Evolutionary conservation across 495 filamentous ascomycete species (phyloP).

Genomic region (Lindgomyces ingoldianus): DNA sequence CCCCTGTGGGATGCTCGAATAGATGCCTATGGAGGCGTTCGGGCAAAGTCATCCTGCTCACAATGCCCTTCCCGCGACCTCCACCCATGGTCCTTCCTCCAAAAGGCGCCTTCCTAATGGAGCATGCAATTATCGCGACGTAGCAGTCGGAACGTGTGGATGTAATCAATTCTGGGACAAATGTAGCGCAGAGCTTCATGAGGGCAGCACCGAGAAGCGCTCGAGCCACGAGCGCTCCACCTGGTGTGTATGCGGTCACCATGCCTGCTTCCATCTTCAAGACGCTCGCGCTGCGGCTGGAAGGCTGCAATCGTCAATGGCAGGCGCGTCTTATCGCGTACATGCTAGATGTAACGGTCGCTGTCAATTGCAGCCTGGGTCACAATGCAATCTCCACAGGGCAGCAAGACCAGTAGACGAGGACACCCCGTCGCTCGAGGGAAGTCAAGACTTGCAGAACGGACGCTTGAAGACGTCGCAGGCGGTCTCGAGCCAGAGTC

Average conservation of each 20-base stretch:
- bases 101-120: constrained; percentile 46
- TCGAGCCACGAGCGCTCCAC: constrained; percentile 45
- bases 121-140: constrained; percentile 63
- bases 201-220: constrained; percentile 37
- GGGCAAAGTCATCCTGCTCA: background rate
- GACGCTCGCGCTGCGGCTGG: constrained; percentile 15
- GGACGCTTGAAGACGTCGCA: constrained; percentile 9
- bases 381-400: constrained; percentile 5
- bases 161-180: constrained; percentile 67
- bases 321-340: constrained; percentile 2
- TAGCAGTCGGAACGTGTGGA: constrained; percentile 56
- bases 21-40: constrained; percentile 34
- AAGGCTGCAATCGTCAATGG: background rate
- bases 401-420: background rate
- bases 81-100: constrained; percentile 3
- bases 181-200: constrained; percentile 37
- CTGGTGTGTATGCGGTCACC: constrained; percentile 70
- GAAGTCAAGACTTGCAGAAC: background rate
- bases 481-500: constrained; percentile 1
- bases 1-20: constrained; percentile 31
- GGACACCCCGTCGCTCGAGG: background rate
- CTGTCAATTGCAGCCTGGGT: constrained; percentile 6
- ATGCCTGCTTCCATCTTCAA: constrained; percentile 70
- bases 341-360: constrained; percentile 10
- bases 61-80: background rate